A percentile compares a stretch with the other conserved stretches of the same genome.
Evolutionary conservation across 129 eudicot genomes (phyloP).

Genomic region (Pulicaria dysenterica): DNA sequence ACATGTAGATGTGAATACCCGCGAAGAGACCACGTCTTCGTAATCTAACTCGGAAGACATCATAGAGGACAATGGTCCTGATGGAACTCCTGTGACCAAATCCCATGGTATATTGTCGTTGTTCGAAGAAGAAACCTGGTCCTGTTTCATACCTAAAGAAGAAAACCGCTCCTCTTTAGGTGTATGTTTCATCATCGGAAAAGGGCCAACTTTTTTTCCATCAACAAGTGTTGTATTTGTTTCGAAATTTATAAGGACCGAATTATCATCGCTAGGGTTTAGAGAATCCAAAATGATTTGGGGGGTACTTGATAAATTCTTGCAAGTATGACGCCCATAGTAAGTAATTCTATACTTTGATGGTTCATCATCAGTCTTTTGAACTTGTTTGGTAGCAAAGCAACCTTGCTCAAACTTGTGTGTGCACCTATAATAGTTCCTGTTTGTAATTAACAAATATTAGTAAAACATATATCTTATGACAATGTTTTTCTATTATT

Average conservation of each 20-base stretch:
- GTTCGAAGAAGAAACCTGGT: not conserved
- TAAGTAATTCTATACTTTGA: slow-evolving; percentile 46
- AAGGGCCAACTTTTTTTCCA: not conserved
- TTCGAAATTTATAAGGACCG: slow-evolving; percentile 43
- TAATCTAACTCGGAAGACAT: slow-evolving; percentile 30
- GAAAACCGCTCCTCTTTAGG: not conserved
- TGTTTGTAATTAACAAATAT: slow-evolving; percentile 22
- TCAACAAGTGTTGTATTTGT: not conserved
- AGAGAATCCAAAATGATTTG: slow-evolving; percentile 33
- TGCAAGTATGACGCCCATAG: slow-evolving; percentile 52
- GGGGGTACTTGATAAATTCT: slow-evolving; percentile 19
- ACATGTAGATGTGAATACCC: slow-evolving; percentile 43
- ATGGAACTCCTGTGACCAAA: slow-evolving; percentile 20
- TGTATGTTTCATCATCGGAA: not conserved
- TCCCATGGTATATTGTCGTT: not conserved
- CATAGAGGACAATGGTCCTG: slow-evolving; percentile 13
- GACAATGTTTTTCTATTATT: too few species aligned
- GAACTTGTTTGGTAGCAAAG: slow-evolving; percentile 60
- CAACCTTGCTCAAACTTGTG: slow-evolving; percentile 68
- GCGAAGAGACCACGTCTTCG: slow-evolving; percentile 35
- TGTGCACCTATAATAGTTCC: slow-evolving; percentile 70
- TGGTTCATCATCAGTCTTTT: slow-evolving; percentile 44
- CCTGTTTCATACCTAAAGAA: not conserved
- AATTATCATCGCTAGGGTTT: slow-evolving; percentile 26
- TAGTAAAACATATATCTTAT: not conserved